phyloP scores from a whole-genome alignment of 2,329 filamentous ascomycete genomes.

The Xylaria multiplex region DNA sequence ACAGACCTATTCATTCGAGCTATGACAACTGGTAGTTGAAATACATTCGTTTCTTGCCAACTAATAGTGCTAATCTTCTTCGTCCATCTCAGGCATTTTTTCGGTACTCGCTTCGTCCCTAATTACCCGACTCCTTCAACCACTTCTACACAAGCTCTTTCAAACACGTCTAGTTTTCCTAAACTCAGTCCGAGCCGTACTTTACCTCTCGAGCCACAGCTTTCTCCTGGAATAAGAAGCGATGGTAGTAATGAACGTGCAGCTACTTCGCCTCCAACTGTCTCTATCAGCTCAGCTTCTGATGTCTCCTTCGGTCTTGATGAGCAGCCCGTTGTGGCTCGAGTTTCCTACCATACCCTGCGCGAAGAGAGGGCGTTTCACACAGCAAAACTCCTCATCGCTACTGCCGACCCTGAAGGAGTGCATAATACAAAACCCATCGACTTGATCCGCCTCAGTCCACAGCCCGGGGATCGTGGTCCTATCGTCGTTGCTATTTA shows the following conservation, averaged over 20 bases:
- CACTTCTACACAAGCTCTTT: constrained; percentile 56
- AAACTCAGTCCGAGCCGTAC: constrained; percentile 57
- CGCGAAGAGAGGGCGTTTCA: constrained; percentile 90
- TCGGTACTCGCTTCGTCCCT: constrained; percentile 69
- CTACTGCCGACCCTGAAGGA: constrained; percentile 75
- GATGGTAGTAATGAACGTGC: constrained; percentile 55
- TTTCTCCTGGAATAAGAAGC: constrained; percentile 51
- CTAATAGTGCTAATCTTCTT: constrained; percentile 25
- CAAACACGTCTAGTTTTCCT: constrained; percentile 56
- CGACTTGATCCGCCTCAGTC: constrained; percentile 77
- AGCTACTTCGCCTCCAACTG: constrained; percentile 49
- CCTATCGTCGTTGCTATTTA: constrained; percentile 84
- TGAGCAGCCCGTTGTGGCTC: constrained; percentile 75
- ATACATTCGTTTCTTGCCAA: constrained; percentile 5
- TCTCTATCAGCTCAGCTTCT: constrained; percentile 50
- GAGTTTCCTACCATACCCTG: constrained; percentile 82
- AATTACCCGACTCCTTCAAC: constrained; percentile 60
- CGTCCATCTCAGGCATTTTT: constrained; percentile 66
- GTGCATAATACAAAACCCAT: constrained; percentile 83
- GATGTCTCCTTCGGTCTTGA: constrained; percentile 65
- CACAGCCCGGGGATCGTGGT: constrained; percentile 73
- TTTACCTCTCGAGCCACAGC: constrained; percentile 55
- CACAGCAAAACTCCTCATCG: constrained; percentile 77
- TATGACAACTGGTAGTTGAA: constrained; percentile 84
- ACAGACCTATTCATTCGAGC: constrained; percentile 68